Percentiles rank a stretch among this genome's conserved stretches.
Evolutionary conservation across 768 basidiomycete species (phyloP).

Genomic region (Boletales sp.): DNA sequence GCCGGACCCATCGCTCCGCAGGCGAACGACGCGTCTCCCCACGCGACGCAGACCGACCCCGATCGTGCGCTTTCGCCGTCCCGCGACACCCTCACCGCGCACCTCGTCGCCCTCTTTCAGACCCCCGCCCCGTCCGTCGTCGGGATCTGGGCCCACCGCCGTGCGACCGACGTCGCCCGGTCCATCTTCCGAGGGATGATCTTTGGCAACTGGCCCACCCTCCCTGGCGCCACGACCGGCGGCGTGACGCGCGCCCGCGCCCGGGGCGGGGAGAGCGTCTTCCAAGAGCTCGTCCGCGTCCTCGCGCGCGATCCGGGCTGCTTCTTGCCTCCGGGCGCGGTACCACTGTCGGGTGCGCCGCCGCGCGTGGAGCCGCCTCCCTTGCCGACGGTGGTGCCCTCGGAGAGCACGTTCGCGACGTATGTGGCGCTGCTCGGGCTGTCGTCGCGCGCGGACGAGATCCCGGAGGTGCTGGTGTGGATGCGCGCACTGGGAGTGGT

Average conservation of each 20-base stretch:
- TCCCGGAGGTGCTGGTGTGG: constrained; percentile 69
- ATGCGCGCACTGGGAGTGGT: constrained; percentile 56
- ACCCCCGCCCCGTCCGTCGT: constrained; percentile 29
- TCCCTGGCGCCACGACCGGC: constrained; percentile 22
- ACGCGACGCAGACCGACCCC: no score
- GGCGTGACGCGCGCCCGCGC: no score
- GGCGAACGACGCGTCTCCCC: no score
- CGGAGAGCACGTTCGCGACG: constrained; percentile 48
- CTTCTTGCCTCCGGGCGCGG: constrained; percentile 10
- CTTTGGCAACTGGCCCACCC: constrained; percentile 51
- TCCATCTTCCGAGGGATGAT: constrained; percentile 54
- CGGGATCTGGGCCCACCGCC: constrained; percentile 43
- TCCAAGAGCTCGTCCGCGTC: neutral
- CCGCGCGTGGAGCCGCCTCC: neutral
- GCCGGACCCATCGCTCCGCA: no score
- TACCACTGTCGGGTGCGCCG: constrained; percentile 2
- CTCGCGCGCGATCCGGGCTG: no score
- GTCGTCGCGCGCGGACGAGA: constrained; percentile 47
- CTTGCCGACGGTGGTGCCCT: constrained; percentile 40
- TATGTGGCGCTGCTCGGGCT: constrained; percentile 62
- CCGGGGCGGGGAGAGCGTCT: no score
- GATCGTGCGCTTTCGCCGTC: neutral
- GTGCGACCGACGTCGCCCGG: constrained; percentile 43
- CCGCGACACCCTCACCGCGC: constrained; percentile 6
- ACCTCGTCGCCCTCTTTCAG: constrained; percentile 17